Percentiles rank a stretch among this genome's conserved stretches.
Evolutionary conservation across 2,329 filamentous ascomycete genomes (phyloP).

Genomic region (Alternaria sp.): DNA sequence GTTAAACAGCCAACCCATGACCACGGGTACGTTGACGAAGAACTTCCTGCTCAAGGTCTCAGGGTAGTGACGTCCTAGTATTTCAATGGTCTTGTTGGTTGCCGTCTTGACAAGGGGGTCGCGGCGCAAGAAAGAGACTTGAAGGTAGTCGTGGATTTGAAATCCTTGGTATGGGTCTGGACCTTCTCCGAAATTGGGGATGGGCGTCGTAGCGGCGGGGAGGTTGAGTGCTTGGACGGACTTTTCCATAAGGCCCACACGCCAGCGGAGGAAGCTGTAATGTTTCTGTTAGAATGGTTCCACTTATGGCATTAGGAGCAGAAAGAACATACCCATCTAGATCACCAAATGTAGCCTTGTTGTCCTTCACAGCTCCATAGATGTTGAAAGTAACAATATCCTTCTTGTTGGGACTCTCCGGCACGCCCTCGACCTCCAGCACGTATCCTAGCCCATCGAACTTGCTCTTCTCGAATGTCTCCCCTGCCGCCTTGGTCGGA

Average conservation of each 20-base stretch:
- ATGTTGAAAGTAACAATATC: conserved; percentile 89
- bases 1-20: conserved; percentile 80
- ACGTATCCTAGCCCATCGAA: conserved; percentile 84
- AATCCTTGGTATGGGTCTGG: conserved; percentile 87
- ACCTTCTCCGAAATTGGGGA: conserved; percentile 71
- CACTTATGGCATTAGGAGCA: neutral
- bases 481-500: conserved; percentile 70
- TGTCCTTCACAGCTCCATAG: conserved; percentile 85
- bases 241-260: conserved; percentile 88
- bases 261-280: conserved; percentile 86
- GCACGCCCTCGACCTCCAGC: conserved; percentile 69
- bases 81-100: conserved; percentile 80
- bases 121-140: conserved; percentile 84
- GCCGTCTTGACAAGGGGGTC: conserved; percentile 78
- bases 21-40: conserved; percentile 89
- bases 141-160: conserved; percentile 93
- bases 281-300: neutral
- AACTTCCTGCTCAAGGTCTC: conserved; percentile 91
- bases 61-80: conserved; percentile 84
- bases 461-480: conserved; percentile 70
- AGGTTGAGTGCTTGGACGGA: conserved; percentile 79
- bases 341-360: conserved; percentile 81
- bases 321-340: conserved; percentile 70
- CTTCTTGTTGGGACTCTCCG: conserved; percentile 63
- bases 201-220: conserved; percentile 70